Evolutionary conservation across 208 protist species (phyloP), one percentile per base, ranked within the genome.

Genomic region (Acanthamoeba healyi): DNA sequence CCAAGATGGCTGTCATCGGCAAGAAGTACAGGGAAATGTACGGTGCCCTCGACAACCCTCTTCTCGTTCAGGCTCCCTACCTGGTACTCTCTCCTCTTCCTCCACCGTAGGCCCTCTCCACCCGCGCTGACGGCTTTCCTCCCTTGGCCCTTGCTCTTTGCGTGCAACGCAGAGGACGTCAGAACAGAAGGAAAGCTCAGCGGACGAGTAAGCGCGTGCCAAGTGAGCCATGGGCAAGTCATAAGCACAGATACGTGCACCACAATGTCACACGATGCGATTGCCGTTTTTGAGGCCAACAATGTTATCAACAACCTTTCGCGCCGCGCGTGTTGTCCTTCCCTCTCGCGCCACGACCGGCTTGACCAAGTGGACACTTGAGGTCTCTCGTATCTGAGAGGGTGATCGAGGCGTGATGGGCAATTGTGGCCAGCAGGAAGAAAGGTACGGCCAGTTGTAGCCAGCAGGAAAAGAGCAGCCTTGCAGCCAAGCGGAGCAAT

Each of bases 11-110:
- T 0, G 38, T 6, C 1, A 56, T 56, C 9, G 6, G 42, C 44
- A 84, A 56, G 40, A 84, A 56, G 44, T 84, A 84, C 42, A 29
- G 42, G 5, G 40, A 84, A 24, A 46, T 36, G 44, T 84, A 84
- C 22, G 74, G 74, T 24, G 29, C 19, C 44, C 74, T 84, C 29
- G 42, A 56, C 44, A 84, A 84, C 29, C 40, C 36, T 5, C 1
- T 58, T 6, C 36, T 84, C 9, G 74, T 84, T 29, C 74, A 84
- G 74, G 44, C 17, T 2, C 74, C 74, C 74, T 84, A 46, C 74
- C 36, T 84, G 42, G 74, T 84, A 56, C 44, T 84, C n/a, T 44
- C 74, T 34, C 19, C 26, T 34, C 26, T 12, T 7, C 15, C 58
- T 34, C 26, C n/a, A 12, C 58, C 58, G n/a, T n/a, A n/a, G n/a